A percentile compares a stretch with the other conserved stretches of the same genome.
Conservation (phyloP, 495 filamentous ascomycete species). For the Parathielavia hyrcaniae region DNA sequence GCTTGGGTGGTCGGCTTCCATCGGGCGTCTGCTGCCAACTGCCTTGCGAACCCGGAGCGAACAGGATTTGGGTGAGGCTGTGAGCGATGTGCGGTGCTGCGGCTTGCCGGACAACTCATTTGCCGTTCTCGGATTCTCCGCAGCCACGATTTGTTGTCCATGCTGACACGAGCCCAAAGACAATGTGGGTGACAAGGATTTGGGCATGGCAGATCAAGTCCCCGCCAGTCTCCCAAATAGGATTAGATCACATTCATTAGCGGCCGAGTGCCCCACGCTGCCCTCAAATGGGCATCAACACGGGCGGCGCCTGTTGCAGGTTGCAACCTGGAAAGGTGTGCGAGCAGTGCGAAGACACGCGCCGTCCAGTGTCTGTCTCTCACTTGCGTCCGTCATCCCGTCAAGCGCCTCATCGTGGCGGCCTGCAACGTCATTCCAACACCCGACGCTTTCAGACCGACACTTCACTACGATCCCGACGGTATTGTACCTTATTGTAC, state of each 20-base stretch:
- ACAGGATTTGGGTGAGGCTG: no score
- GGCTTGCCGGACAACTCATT: slow-evolving; percentile 21
- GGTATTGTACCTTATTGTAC: slow-evolving; percentile 6
- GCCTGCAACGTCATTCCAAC: slow-evolving; percentile 15
- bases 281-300: slow-evolving; percentile 8
- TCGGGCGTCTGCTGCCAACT: no score
- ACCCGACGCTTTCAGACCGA: slow-evolving; percentile 1
- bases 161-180: neutral
- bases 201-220: slow-evolving; percentile 1
- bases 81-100: slow-evolving; percentile 8
- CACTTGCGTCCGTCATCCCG: neutral
- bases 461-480: slow-evolving; percentile 1
- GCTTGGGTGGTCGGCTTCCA: neutral
- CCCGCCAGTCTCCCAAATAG: slow-evolving; percentile 9
- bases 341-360: slow-evolving; percentile 12
- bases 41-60: slow-evolving; percentile 3
- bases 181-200: neutral
- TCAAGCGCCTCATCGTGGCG: slow-evolving; percentile 3
- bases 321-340: neutral
- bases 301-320: neutral
- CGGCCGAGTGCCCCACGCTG: slow-evolving; percentile 20
- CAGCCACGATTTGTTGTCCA: neutral
- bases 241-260: neutral
- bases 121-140: neutral
- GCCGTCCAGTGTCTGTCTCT: slow-evolving; percentile 2